Conservation (phyloP, 352 stramenopile genomes). For the Globisporangium middletonii region DNA sequence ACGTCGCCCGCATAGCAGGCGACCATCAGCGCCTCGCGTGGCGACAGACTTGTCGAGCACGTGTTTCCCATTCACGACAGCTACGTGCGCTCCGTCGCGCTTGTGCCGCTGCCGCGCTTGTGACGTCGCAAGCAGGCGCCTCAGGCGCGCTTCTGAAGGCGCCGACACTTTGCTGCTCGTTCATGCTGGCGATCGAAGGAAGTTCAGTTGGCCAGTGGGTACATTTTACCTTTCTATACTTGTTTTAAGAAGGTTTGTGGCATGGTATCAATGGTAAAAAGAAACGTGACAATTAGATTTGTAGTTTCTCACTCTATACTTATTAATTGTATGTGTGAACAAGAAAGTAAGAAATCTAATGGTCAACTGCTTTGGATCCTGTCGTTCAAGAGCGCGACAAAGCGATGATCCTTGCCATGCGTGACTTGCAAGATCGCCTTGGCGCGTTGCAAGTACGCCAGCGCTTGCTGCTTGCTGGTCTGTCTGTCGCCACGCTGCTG, state of each 20-base stretch:
- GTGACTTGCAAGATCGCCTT: slow-evolving; percentile 43
- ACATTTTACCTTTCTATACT: too few species aligned
- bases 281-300: not conserved
- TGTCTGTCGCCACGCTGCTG: not conserved
- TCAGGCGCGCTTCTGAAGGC: too few species aligned
- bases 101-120: not conserved
- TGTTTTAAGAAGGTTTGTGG: too few species aligned
- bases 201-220: too few species aligned
- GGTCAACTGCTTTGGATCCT: not conserved
- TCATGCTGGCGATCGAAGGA: too few species aligned
- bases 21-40: not conserved
- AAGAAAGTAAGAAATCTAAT: too few species aligned
- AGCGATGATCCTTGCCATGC: slow-evolving; percentile 19
- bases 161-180: too few species aligned
- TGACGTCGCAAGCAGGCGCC: too few species aligned
- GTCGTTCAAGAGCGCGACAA: not conserved
- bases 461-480: slow-evolving; percentile 13
- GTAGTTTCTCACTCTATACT: not conserved
- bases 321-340: not conserved
- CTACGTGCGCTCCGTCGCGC: too few species aligned
- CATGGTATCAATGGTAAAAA: too few species aligned
- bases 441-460: slow-evolving; percentile 28
- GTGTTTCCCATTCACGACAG: not conserved
- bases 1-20: not conserved
- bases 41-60: not conserved